Conservation (phyloP, 2,329 filamentous ascomycete species). For the Apiospora marii region DNA sequence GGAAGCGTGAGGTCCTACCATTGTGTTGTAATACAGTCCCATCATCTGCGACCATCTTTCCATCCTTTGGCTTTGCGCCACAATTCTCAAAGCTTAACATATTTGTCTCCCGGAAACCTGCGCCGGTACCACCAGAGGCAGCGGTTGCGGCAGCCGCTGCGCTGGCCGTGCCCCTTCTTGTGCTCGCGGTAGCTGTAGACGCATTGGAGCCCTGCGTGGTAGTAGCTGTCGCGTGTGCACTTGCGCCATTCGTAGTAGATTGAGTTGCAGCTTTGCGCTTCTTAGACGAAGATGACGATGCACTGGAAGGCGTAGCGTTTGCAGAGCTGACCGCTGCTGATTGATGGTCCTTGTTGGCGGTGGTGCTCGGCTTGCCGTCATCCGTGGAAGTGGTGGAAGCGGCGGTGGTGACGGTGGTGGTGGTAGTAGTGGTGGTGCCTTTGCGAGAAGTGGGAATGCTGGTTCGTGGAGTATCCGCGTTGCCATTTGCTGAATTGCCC, state of each 20-base stretch:
- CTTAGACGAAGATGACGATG: slow-evolving; percentile 61
- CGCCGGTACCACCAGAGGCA: slow-evolving; percentile 29
- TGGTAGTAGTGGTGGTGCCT: slow-evolving; percentile 33
- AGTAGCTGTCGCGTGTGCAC: slow-evolving; percentile 12
- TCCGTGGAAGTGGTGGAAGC: slow-evolving; percentile 34
- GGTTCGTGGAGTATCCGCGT: slow-evolving; percentile 40
- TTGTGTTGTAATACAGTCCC: slow-evolving; percentile 84
- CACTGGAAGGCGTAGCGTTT: slow-evolving; percentile 32
- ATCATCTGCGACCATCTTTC: slow-evolving; percentile 87
- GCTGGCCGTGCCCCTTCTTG: slow-evolving; percentile 37
- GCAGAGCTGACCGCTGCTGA: slow-evolving; percentile 36
- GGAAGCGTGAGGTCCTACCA: slow-evolving; percentile 66
- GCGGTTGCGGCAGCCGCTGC: slow-evolving; percentile 31
- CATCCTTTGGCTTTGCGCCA: slow-evolving; percentile 73
- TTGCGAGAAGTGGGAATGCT: slow-evolving; percentile 49
- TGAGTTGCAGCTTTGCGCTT: slow-evolving; percentile 81
- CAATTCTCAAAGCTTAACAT: slow-evolving; percentile 87
- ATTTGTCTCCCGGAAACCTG: slow-evolving; percentile 73
- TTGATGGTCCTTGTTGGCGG: slow-evolving; percentile 37
- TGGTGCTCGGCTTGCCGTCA: slow-evolving; percentile 38
- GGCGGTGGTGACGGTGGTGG: neutral
- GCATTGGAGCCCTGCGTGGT: slow-evolving; percentile 38
- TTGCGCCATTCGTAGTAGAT: slow-evolving; percentile 40
- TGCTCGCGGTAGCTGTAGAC: slow-evolving; percentile 35
- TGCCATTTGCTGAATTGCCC: slow-evolving; percentile 44